Evolutionary conservation across 345 rosid genomes (phyloP).

Genomic region (Raphanus raphanistrum): DNA sequence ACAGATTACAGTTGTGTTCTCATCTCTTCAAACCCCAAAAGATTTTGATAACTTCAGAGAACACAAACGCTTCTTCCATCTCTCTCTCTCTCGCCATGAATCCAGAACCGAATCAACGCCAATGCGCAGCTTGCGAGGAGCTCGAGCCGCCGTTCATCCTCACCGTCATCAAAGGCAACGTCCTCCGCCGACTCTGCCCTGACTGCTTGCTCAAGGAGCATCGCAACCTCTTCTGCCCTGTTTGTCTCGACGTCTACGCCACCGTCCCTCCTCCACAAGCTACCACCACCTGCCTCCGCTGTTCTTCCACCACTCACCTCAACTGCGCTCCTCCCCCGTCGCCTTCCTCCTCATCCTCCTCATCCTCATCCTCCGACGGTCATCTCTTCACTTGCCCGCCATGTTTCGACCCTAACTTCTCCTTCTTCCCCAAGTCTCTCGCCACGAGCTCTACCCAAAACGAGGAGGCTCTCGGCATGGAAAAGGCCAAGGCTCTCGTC

Average conservation of each 20-base stretch:
- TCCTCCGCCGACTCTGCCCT: slow-evolving; percentile 49
- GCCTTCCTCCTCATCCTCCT: slow-evolving; percentile 11
- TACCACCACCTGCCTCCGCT: slow-evolving; percentile 45
- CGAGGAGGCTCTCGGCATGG: slow-evolving; percentile 21
- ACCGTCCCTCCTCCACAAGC: slow-evolving; percentile 18
- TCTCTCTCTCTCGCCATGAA: slow-evolving; percentile 33
- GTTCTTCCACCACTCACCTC: slow-evolving; percentile 51
- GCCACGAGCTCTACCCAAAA: not conserved
- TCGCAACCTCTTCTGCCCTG: slow-evolving; percentile 48
- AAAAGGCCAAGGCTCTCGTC: slow-evolving; percentile 45
- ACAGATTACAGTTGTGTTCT: slow-evolving; percentile 12
- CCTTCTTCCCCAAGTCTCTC: slow-evolving; percentile 42
- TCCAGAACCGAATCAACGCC: slow-evolving; percentile 26
- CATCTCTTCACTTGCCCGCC: slow-evolving; percentile 47
- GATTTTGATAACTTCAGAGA: slow-evolving; percentile 22
- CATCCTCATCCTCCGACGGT: slow-evolving; percentile 9
- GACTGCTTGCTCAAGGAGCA: slow-evolving; percentile 53
- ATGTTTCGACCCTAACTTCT: slow-evolving; percentile 49
- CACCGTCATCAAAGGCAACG: slow-evolving; percentile 38
- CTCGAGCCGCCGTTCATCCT: slow-evolving; percentile 43
- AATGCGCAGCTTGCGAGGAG: slow-evolving; percentile 45
- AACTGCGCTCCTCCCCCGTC: slow-evolving; percentile 35
- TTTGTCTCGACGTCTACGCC: slow-evolving; percentile 45
- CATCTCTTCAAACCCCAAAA: not conserved
- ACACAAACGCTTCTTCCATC: slow-evolving; percentile 27